Percentiles rank a stretch among this genome's conserved stretches.
Conservation (phyloP, 768 basidiomycete genomes). For the Serendipita sp. region DNA sequence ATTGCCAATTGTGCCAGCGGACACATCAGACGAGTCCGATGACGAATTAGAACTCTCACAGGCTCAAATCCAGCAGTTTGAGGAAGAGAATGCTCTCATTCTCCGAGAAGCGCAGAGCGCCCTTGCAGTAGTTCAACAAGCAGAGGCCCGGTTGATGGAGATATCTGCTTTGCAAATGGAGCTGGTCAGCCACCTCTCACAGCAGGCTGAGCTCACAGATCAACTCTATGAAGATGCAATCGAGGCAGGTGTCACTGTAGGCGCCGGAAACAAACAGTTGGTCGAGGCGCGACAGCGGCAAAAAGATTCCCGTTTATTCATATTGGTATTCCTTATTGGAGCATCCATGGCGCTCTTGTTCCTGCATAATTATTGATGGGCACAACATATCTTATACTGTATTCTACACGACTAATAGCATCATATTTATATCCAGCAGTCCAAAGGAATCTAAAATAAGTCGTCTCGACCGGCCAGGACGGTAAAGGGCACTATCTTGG, state of each 20-base stretch:
- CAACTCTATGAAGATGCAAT: constrained; percentile 91
- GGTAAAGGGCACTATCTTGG: neutral
- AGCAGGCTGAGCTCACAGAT: constrained; percentile 85
- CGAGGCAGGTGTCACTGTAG: constrained; percentile 66
- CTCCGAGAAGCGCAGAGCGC: constrained; percentile 72
- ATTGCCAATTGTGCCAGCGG: constrained; percentile 22
- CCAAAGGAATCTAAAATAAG: too few species aligned
- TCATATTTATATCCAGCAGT: too few species aligned
- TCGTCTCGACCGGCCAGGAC: neutral
- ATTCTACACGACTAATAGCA: neutral
- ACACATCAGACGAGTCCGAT: constrained; percentile 37
- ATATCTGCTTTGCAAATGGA: constrained; percentile 89
- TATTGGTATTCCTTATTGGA: constrained; percentile 81
- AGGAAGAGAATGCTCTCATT: constrained; percentile 78
- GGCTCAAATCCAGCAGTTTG: constrained; percentile 85
- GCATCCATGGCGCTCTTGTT: constrained; percentile 85
- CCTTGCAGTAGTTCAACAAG: constrained; percentile 76
- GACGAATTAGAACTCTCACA: constrained; percentile 69
- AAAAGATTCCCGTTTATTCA: constrained; percentile 74
- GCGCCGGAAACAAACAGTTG: constrained; percentile 80
- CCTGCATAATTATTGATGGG: constrained; percentile 68
- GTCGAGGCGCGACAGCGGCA: constrained; percentile 76
- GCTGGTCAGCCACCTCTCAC: constrained; percentile 69
- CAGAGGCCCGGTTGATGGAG: constrained; percentile 81
- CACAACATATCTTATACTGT: neutral